phyloP scores from a whole-genome alignment of 306 rosid species.

The Sechiopsis laciniata region DNA sequence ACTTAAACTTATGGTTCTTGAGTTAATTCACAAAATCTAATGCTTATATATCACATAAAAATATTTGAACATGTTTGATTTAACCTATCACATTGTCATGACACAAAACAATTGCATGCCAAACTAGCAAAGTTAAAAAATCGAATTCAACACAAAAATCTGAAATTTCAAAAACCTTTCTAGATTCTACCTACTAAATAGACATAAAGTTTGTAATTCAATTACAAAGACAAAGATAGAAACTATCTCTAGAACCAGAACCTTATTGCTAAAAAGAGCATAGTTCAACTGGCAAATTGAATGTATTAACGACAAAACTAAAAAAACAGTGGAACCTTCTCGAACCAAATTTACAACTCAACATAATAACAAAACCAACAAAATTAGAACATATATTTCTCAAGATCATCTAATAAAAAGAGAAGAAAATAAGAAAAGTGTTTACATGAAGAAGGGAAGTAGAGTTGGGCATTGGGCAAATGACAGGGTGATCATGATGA shows the following conservation, averaged over 20 bases:
- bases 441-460: constrained; percentile 58
- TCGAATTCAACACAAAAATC: neutral
- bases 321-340: too few relatives aligned
- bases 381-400: neutral
- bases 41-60: neutral
- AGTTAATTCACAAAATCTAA: neutral
- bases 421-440: neutral
- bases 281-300: too few relatives aligned
- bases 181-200: neutral
- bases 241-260: too few relatives aligned
- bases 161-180: neutral
- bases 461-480: constrained; percentile 86
- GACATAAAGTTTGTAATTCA: neutral
- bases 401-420: neutral
- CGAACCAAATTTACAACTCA: too few relatives aligned
- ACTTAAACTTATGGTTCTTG: neutral
- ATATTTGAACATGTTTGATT: neutral
- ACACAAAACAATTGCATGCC: too few relatives aligned
- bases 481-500: constrained; percentile 87
- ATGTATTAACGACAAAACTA: too few relatives aligned
- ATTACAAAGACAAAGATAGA: neutral
- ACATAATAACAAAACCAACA: neutral
- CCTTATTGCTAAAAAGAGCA: too few relatives aligned
- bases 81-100: neutral
- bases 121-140: neutral